Percentiles rank a stretch among this genome's conserved stretches.
These are phyloP conservation scores for Terana coerulea DNA, from an alignment of 768 basidiomycete species.

Conservation along the genomic window DNA sequence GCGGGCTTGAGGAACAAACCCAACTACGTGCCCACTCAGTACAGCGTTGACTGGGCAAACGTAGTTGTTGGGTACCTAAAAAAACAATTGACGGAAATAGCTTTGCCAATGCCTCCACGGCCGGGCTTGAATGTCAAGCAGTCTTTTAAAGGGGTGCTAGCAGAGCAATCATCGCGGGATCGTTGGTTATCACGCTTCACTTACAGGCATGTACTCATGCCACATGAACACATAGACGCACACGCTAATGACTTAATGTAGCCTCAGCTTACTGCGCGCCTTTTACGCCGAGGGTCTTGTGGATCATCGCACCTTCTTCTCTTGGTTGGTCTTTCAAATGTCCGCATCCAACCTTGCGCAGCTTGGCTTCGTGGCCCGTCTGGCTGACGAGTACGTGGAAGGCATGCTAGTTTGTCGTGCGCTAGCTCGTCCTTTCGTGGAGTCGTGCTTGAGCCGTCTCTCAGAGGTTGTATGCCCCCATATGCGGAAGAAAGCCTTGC, in stretches of 20 bases:
- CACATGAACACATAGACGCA: background rate
- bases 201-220: slow-evolving; percentile 53
- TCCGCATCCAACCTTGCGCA: slow-evolving; percentile 77
- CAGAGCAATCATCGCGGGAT: slow-evolving; percentile 66
- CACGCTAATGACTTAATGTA: slow-evolving; percentile 23
- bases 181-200: slow-evolving; percentile 76
- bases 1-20: slow-evolving; percentile 75
- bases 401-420: slow-evolving; percentile 66
- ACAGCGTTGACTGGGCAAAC: slow-evolving; percentile 83
- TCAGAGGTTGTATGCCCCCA: slow-evolving; percentile 46
- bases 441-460: slow-evolving; percentile 65
- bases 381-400: slow-evolving; percentile 79
- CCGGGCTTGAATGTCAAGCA: slow-evolving; percentile 78
- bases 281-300: slow-evolving; percentile 82
- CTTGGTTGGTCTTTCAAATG: slow-evolving; percentile 80
- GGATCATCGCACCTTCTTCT: slow-evolving; percentile 71
- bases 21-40: slow-evolving; percentile 76
- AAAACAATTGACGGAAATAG: slow-evolving; percentile 77
- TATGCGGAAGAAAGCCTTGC: background rate
- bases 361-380: slow-evolving; percentile 66
- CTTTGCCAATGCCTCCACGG: slow-evolving; percentile 73
- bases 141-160: slow-evolving; percentile 77
- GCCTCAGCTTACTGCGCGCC: slow-evolving; percentile 65
- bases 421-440: slow-evolving; percentile 63
- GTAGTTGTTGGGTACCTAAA: slow-evolving; percentile 78